phyloP scores from a whole-genome alignment of 345 rosid species.

The Eucalyptus tenuipes region DNA sequence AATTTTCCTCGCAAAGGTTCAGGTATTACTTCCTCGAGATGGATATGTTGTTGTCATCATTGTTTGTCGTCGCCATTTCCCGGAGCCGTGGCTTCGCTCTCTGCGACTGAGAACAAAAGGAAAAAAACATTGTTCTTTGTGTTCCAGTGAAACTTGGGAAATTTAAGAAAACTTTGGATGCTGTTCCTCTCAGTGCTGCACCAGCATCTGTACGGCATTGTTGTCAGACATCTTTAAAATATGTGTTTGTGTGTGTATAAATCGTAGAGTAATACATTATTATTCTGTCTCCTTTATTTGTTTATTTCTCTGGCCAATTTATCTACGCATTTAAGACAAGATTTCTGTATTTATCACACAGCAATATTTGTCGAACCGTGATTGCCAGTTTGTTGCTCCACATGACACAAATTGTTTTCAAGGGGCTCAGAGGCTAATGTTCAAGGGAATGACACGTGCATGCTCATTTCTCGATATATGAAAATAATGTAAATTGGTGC shows the following conservation, averaged over 20 bases:
- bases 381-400: background rate
- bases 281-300: background rate
- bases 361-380: background rate
- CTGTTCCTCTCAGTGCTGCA: constrained; percentile 39
- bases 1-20: background rate
- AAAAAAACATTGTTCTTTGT: background rate
- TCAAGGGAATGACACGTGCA: background rate
- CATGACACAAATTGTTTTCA: background rate
- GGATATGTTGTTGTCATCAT: background rate
- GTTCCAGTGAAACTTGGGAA: background rate
- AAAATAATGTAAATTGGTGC: background rate
- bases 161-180: constrained; percentile 27
- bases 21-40: background rate
- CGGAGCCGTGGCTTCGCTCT: background rate
- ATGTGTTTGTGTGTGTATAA: background rate
- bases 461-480: background rate
- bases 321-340: background rate
- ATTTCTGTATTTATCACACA: background rate
- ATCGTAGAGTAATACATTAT: background rate
- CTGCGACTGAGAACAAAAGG: background rate
- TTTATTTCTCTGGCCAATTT: background rate
- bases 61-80: background rate
- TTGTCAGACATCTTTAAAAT: constrained; percentile 8
- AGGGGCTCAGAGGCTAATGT: background rate
- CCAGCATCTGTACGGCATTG: constrained; percentile 21